These are phyloP conservation scores for Mallotus japonicus DNA, from an alignment of 441 rosid genomes.

Conservation along the genomic window DNA sequence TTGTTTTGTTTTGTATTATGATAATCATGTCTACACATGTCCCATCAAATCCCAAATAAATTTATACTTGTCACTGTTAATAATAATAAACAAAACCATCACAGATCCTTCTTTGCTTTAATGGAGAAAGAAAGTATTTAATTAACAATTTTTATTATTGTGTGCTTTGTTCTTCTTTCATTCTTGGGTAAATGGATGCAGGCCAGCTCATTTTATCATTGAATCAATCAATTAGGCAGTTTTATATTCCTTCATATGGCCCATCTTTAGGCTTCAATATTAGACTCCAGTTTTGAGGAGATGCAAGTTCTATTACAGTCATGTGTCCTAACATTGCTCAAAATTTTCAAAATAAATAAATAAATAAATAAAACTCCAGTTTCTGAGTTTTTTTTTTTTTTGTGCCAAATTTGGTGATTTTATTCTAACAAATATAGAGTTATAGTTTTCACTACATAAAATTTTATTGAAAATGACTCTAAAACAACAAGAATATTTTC, in stretches of 20 bases:
- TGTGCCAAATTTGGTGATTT: too few relatives aligned
- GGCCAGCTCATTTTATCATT: conserved; percentile 13
- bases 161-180: neutral
- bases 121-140: neutral
- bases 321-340: too few relatives aligned
- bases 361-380: too few relatives aligned
- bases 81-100: neutral
- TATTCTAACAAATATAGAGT: too few relatives aligned
- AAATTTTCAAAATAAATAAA: too few relatives aligned
- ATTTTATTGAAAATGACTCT: too few relatives aligned
- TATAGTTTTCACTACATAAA: too few relatives aligned
- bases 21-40: neutral
- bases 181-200: neutral
- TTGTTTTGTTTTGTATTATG: neutral
- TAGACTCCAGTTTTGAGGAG: too few relatives aligned
- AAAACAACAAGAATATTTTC: too few relatives aligned
- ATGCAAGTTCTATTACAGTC: too few relatives aligned
- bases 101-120: neutral
- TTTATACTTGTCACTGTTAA: neutral
- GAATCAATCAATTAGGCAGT: neutral
- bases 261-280: neutral
- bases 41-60: conserved; percentile 5
- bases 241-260: neutral
- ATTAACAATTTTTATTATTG: neutral
- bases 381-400: too few relatives aligned